Percentiles rank a stretch among this genome's conserved stretches.
phyloP scores from a whole-genome alignment of 1,284 basidiomycete species.

The Volvariella volvacea region DNA sequence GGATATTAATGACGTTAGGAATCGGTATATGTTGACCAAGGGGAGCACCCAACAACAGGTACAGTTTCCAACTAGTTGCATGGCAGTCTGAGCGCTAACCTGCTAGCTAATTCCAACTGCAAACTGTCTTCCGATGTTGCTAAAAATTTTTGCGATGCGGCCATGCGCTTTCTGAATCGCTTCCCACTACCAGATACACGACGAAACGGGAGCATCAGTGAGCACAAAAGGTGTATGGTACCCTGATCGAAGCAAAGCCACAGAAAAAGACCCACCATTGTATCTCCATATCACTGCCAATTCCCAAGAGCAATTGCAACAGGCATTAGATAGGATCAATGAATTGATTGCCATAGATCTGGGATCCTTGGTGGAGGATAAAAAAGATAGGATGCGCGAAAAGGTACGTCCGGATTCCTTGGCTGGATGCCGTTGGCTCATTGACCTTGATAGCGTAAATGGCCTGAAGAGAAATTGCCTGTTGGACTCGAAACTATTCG shows the following conservation, averaged over 20 bases:
- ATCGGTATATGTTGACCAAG: constrained; percentile 94
- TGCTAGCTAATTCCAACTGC: background rate
- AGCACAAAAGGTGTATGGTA: constrained; percentile 94
- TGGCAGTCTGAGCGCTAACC: background rate
- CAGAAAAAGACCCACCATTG: constrained; percentile 88
- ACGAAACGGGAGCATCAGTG: constrained; percentile 85
- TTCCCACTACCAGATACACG: constrained; percentile 58
- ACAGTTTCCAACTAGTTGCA: too few species aligned
- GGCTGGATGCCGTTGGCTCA: background rate
- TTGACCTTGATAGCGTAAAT: constrained; percentile 61
- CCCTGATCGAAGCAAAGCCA: constrained; percentile 84
- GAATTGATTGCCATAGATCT: constrained; percentile 83
- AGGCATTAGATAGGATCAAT: constrained; percentile 78
- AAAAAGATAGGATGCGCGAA: constrained; percentile 60
- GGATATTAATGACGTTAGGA: constrained; percentile 96
- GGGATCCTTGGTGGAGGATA: constrained; percentile 83
- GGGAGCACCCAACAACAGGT: constrained; percentile 90
- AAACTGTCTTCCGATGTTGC: background rate
- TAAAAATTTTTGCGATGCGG: constrained; percentile 4
- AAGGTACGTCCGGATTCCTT: constrained; percentile 30
- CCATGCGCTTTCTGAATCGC: too few species aligned
- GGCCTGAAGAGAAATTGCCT: constrained; percentile 91
- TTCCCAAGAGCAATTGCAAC: constrained; percentile 73
- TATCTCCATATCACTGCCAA: constrained; percentile 92
- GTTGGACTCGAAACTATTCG: constrained; percentile 86